Evolutionary conservation across 805 yeast genomes (phyloP).

Genomic region (Lachancea nothofagi): DNA sequence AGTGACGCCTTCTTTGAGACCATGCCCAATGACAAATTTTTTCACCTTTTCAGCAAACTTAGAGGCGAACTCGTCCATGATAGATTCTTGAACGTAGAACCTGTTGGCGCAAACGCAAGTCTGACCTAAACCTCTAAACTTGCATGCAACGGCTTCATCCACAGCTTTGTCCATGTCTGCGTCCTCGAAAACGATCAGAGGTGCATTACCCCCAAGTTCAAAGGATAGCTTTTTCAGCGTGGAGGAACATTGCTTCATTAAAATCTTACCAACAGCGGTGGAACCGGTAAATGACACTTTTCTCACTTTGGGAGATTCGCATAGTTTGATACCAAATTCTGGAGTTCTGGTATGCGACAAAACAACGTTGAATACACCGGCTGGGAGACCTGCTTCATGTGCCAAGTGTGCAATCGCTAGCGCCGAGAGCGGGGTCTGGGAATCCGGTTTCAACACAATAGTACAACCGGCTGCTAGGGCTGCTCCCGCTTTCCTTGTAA

Average conservation of each 20-base stretch:
- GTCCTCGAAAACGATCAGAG: conserved; percentile 56
- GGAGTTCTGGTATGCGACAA: conserved; percentile 48
- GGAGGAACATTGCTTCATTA: conserved; percentile 52
- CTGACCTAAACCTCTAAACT: conserved; percentile 59
- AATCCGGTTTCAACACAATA: conserved; percentile 54
- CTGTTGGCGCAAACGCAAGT: conserved; percentile 63
- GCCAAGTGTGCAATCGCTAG: conserved; percentile 51
- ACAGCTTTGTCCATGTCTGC: conserved; percentile 55
- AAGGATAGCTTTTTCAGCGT: conserved; percentile 56
- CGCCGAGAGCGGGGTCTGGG: conserved; percentile 56
- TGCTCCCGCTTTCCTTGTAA: conserved; percentile 59
- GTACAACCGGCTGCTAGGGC: conserved; percentile 65
- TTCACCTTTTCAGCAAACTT: conserved; percentile 42
- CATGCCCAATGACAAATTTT: conserved; percentile 50
- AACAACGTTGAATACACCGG: conserved; percentile 51
- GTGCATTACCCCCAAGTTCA: conserved; percentile 67
- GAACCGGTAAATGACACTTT: conserved; percentile 64
- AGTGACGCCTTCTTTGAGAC: conserved; percentile 45
- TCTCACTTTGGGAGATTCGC: conserved; percentile 44
- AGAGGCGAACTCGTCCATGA: conserved; percentile 44
- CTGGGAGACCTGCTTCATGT: conserved; percentile 56
- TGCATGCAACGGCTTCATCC: conserved; percentile 46
- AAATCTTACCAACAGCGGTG: conserved; percentile 53
- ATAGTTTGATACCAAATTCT: conserved; percentile 45
- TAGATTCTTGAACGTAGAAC: conserved; percentile 47